Conservation (phyloP, 176 grass and related monocot genomes). For the Dendrocalamus sinicus region DNA sequence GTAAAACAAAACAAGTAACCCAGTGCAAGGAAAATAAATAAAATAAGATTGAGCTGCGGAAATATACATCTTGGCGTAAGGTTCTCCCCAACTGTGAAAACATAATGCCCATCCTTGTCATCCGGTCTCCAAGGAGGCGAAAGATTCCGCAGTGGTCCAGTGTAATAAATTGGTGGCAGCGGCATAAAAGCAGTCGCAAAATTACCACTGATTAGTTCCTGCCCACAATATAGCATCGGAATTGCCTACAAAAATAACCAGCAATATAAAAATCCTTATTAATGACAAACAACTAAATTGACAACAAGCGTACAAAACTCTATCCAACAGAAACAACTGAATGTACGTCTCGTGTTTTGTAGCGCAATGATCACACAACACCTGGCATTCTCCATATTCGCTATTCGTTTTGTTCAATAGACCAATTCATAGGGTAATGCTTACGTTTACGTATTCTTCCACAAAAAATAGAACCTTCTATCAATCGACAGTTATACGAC, state of each 20-base stretch:
- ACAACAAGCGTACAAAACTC: not conserved
- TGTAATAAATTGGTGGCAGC: slow-evolving; percentile 60
- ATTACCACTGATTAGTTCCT: slow-evolving; percentile 72
- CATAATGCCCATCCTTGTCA: slow-evolving; percentile 95
- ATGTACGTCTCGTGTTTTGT: not conserved
- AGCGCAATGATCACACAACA: not conserved
- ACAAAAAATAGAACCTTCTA: not conserved
- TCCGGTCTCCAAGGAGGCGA: slow-evolving; percentile 83
- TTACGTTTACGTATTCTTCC: not conserved
- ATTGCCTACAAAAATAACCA: slow-evolving; percentile 62
- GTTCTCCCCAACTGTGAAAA: slow-evolving; percentile 75
- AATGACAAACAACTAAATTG: slow-evolving; percentile 8
- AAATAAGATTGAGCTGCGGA: slow-evolving; percentile 13
- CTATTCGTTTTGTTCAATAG: not conserved
- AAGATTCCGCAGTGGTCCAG: slow-evolving; percentile 51
- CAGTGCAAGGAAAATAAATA: slow-evolving; percentile 13
- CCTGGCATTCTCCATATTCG: not conserved
- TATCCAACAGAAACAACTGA: not conserved
- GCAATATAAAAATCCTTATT: slow-evolving; percentile 2
- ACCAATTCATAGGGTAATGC: not conserved
- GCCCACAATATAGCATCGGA: slow-evolving; percentile 81
- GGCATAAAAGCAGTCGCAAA: slow-evolving; percentile 61
- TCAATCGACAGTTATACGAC: not conserved
- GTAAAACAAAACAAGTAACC: slow-evolving; percentile 19
- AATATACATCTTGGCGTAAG: slow-evolving; percentile 92